Evolutionary conservation across 148 eudicot species (phyloP).

Genomic region (Arbutus unedo): DNA sequence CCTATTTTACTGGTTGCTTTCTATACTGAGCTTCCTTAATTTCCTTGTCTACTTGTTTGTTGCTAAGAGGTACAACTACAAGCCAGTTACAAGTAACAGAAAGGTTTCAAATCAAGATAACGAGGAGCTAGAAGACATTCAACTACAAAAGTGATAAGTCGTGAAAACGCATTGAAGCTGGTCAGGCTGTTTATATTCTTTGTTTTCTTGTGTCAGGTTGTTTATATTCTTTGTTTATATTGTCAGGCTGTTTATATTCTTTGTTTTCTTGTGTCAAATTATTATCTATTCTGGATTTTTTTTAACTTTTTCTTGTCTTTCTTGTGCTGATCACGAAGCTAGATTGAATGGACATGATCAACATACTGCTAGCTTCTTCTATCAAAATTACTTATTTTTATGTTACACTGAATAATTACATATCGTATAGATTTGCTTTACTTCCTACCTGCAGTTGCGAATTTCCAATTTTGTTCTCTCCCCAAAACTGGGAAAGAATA

Average conservation of each 20-base stretch:
- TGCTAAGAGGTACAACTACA: conserved; percentile 41
- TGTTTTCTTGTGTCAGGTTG: neutral
- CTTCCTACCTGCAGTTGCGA: no score
- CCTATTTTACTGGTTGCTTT: conserved; percentile 42
- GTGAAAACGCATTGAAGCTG: neutral
- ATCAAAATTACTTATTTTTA: no score
- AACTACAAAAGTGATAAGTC: neutral
- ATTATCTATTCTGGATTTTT: no score
- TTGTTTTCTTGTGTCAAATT: no score
- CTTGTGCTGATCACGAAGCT: neutral
- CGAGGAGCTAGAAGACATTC: neutral
- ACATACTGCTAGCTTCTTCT: no score
- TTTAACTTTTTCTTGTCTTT: neutral
- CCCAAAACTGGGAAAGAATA: no score
- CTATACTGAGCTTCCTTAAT: conserved; percentile 30
- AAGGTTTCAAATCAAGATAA: neutral
- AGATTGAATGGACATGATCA: no score
- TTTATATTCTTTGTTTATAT: no score
- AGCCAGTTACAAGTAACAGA: conserved; percentile 8
- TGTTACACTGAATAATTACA: no score
- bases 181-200: neutral
- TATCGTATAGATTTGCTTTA: no score
- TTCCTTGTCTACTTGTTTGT: conserved; percentile 33
- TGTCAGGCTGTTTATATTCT: no score
- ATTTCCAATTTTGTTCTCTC: no score